A percentile compares a stretch with the other conserved stretches of the same genome.
Conservation (phyloP, 1,284 basidiomycete species). For the Puccinia triticina region DNA sequence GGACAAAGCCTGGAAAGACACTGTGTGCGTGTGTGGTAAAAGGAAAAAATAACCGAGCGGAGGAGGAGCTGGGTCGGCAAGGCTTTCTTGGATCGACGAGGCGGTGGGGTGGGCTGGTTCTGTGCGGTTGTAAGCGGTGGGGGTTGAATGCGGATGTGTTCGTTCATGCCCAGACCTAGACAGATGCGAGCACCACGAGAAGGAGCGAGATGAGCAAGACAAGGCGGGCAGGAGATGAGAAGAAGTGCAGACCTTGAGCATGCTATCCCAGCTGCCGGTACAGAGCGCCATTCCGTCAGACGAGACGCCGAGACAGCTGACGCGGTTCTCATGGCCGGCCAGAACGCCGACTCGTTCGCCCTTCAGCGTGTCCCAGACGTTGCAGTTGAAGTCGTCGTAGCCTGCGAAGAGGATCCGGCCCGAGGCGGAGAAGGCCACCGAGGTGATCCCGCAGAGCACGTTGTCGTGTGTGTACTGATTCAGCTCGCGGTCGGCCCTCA, state of each 20-base stretch:
- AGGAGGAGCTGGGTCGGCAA: neutral
- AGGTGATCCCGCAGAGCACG: constrained; percentile 97
- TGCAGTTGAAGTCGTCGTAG: constrained; percentile 99
- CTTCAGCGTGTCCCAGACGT: constrained; percentile 98
- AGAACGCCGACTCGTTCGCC: constrained; percentile 95
- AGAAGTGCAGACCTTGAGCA: too few species aligned
- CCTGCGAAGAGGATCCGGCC: constrained; percentile 96
- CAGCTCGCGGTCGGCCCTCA: constrained; percentile 93
- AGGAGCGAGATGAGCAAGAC: too few species aligned
- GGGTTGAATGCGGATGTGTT: neutral
- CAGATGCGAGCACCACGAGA: neutral
- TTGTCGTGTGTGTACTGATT: constrained; percentile 98
- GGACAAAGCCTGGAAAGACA: constrained; percentile 12
- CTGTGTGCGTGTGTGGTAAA: neutral
- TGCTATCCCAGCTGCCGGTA: constrained; percentile 97
- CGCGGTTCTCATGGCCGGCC: constrained; percentile 95
- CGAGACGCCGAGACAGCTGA: constrained; percentile 92
- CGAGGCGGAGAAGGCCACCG: constrained; percentile 94
- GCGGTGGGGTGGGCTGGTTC: too few species aligned
- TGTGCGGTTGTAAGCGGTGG: neutral
- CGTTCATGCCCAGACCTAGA: constrained; percentile 34
- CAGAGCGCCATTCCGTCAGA: constrained; percentile 96
- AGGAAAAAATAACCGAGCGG: neutral
- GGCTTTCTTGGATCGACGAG: neutral
- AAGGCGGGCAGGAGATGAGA: too few species aligned